Evolutionary conservation across 768 basidiomycete genomes (phyloP).

Genomic region (Lyophyllum decastes): DNA sequence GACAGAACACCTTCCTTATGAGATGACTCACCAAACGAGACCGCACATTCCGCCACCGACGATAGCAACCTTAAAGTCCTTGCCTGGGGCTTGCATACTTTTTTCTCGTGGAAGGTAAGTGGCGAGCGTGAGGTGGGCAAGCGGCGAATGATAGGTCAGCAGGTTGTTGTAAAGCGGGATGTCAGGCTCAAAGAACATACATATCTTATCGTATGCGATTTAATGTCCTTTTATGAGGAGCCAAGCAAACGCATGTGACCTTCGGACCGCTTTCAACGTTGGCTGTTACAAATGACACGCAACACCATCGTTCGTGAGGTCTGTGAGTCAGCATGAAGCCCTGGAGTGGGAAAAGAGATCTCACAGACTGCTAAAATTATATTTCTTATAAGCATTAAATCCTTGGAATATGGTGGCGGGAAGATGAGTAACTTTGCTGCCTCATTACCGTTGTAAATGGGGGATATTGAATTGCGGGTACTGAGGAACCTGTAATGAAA

Average conservation of each 20-base stretch:
- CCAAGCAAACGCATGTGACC: background rate
- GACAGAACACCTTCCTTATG: background rate
- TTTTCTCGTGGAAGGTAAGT: background rate
- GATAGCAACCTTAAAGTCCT: slow-evolving; percentile 51
- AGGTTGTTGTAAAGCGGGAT: background rate
- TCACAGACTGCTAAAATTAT: too few relatives aligned
- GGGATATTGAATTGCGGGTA: too few relatives aligned
- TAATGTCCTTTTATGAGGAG: background rate
- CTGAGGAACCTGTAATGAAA: too few relatives aligned
- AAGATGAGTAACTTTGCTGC: too few relatives aligned
- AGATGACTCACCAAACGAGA: slow-evolving; percentile 36
- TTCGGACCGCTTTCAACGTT: background rate
- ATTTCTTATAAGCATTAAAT: too few relatives aligned
- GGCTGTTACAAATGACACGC: too few relatives aligned
- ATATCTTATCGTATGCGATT: background rate
- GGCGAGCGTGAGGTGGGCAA: background rate
- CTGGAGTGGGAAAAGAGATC: too few relatives aligned
- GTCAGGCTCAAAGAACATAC: background rate
- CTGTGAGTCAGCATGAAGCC: too few relatives aligned
- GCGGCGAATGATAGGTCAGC: background rate
- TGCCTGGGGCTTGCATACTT: slow-evolving; percentile 18
- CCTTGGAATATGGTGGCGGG: too few relatives aligned
- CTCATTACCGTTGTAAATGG: too few relatives aligned
- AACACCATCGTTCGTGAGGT: too few relatives aligned
- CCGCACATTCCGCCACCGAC: slow-evolving; percentile 60